These are phyloP conservation scores for Dendrobium huoshanense DNA, from an alignment of 106 monocot genomes.

Conservation along the genomic window DNA sequence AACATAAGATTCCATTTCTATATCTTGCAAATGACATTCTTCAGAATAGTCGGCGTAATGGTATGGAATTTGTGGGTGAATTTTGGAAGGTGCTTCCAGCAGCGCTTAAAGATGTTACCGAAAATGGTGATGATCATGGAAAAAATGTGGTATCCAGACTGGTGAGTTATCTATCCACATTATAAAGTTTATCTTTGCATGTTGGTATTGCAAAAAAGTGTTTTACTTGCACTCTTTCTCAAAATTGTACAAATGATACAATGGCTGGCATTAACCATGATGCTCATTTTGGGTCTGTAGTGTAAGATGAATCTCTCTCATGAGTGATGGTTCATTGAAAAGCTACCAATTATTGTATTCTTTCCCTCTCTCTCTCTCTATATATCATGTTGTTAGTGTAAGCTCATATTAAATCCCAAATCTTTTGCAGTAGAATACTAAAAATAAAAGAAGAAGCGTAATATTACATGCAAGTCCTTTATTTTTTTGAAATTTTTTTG, in stretches of 20 bases:
- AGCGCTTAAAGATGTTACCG: conserved; percentile 76
- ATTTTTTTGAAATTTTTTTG: not conserved
- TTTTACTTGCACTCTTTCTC: not conserved
- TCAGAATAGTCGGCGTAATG: conserved; percentile 86
- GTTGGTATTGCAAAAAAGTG: not conserved
- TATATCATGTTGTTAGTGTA: not conserved
- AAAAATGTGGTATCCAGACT: conserved; percentile 77
- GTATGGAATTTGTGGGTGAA: conserved; percentile 88
- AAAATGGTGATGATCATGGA: conserved; percentile 78
- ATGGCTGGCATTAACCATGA: not conserved
- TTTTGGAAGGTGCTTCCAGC: conserved; percentile 99
- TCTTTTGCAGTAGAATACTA: not conserved
- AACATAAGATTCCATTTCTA: conserved; percentile 64
- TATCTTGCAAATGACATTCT: conserved; percentile 98
- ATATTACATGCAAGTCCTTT: not conserved
- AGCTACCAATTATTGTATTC: not conserved
- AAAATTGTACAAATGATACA: not conserved
- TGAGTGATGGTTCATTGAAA: not conserved
- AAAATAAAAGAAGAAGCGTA: not conserved
- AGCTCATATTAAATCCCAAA: not conserved
- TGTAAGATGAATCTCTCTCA: not conserved
- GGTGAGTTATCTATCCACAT: conserved; percentile 27
- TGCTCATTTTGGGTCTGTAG: not conserved
- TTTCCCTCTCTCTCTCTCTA: not conserved
- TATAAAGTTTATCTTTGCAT: not conserved